phyloP scores from a whole-genome alignment of 768 basidiomycete genomes.

The Ramaria rubella region DNA sequence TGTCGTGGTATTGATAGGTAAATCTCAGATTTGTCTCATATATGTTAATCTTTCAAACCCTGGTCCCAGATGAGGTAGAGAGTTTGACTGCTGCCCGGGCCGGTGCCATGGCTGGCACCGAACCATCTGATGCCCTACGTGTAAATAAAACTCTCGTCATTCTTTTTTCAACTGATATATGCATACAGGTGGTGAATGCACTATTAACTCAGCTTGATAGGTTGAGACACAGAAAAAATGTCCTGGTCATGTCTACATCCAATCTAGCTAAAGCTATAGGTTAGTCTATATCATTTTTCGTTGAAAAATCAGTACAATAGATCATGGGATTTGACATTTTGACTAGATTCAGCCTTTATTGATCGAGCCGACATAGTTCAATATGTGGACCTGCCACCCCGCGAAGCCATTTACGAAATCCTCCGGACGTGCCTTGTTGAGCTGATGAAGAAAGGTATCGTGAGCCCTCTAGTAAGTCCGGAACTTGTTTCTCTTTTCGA shows the following conservation, averaged over 20 bases:
- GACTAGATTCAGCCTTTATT: conserved; percentile 84
- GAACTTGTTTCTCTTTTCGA: not conserved
- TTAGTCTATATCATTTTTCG: conserved; percentile 26
- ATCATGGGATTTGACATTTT: not conserved
- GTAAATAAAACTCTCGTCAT: conserved; percentile 36
- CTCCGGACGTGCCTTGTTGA: conserved; percentile 76
- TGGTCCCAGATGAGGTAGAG: conserved; percentile 82
- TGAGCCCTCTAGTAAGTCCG: conserved; percentile 52
- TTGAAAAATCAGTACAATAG: not conserved
- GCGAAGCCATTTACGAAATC: conserved; percentile 92
- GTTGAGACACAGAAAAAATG: conserved; percentile 87
- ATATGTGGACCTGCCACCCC: conserved; percentile 86
- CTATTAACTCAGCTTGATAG: conserved; percentile 96
- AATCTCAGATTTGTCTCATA: conserved; percentile 2
- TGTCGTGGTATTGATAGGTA: conserved; percentile 90
- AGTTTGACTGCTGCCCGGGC: conserved; percentile 91
- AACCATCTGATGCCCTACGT: conserved; percentile 89
- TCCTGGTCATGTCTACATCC: conserved; percentile 92
- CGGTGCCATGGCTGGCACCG: conserved; percentile 90
- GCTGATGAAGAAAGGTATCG: conserved; percentile 66
- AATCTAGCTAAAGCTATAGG: conserved; percentile 94
- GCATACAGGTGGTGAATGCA: conserved; percentile 88
- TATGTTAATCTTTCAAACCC: not conserved
- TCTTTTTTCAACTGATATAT: not conserved
- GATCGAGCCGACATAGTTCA: conserved; percentile 97